phyloP scores from a whole-genome alignment of 2,329 filamentous ascomycete genomes.

The Trichophyton verrucosum region DNA sequence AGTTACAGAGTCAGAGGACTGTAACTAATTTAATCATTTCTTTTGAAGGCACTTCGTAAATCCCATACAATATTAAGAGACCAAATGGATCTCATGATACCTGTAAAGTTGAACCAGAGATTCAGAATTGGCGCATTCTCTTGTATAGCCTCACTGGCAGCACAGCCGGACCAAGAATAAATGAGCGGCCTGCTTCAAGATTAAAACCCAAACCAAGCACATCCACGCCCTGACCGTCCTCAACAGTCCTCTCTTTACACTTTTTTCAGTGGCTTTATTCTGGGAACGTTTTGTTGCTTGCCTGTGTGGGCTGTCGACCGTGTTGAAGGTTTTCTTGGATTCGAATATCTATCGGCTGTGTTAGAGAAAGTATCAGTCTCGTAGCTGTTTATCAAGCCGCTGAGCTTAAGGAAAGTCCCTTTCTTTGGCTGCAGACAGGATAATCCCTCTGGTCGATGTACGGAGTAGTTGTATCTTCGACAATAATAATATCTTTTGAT shows the following conservation, averaged over 20 bases:
- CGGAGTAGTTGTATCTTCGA: too few relatives aligned
- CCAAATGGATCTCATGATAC: not conserved
- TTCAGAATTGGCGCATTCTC: not conserved
- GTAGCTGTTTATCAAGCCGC: not conserved
- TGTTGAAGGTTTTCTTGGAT: not conserved
- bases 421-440: too few relatives aligned
- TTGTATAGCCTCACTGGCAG: not conserved
- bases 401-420: too few relatives aligned
- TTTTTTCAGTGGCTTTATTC: not conserved
- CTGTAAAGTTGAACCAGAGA: not conserved
- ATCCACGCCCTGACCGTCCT: not conserved
- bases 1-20: not conserved
- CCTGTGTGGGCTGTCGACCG: not conserved
- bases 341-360: not conserved
- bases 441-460: too few relatives aligned
- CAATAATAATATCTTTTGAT: too few relatives aligned
- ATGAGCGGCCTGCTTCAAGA: not conserved
- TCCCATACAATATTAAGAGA: not conserved
- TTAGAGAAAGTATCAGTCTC: not conserved
- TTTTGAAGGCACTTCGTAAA: not conserved
- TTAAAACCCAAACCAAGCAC: not conserved
- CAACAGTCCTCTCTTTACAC: not conserved
- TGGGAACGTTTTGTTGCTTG: not conserved
- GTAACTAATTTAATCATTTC: not conserved
- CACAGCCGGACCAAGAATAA: not conserved